Conservation (phyloP, 768 basidiomycete species). For the Tremella yokohamensis region DNA sequence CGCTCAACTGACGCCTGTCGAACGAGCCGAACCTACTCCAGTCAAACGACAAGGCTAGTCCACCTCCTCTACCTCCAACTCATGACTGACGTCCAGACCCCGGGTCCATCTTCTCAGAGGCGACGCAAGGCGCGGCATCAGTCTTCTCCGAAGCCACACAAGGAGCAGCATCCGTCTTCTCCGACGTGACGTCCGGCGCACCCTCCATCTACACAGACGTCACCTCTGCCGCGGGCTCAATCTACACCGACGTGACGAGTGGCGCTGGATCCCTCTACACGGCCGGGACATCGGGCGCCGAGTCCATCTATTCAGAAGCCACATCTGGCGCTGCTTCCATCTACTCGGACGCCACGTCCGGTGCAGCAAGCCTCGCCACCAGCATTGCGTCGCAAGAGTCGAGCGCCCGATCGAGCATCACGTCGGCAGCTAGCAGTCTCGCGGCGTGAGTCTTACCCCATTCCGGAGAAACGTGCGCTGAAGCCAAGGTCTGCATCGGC, state of each 20-base stretch:
- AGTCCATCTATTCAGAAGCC: slow-evolving; percentile 14
- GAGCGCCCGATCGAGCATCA: slow-evolving; percentile 4
- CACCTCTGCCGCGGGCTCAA: slow-evolving; percentile 15
- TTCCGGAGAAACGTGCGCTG: too few species aligned
- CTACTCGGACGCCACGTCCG: slow-evolving; percentile 1
- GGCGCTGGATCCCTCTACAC: slow-evolving; percentile 16
- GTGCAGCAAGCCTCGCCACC: neutral
- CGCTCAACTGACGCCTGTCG: too few species aligned
- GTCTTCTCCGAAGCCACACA: slow-evolving; percentile 5
- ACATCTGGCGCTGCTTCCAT: slow-evolving; percentile 14
- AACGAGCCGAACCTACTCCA: too few species aligned
- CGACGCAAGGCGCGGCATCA: slow-evolving; percentile 8
- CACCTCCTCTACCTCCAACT: too few species aligned
- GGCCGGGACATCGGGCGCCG: slow-evolving; percentile 13
- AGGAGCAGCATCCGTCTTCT: slow-evolving; percentile 5
- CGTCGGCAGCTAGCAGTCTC: slow-evolving; percentile 15
- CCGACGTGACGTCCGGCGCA: slow-evolving; percentile 12
- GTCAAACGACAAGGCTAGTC: too few species aligned
- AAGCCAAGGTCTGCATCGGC: too few species aligned
- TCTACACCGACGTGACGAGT: slow-evolving; percentile 11
- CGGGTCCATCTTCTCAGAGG: slow-evolving; percentile 7
- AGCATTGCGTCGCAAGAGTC: neutral
- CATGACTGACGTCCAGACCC: neutral
- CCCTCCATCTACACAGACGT: slow-evolving; percentile 12
- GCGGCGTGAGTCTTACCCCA: neutral